phyloP scores from a whole-genome alignment of 2,329 filamentous ascomycete genomes.

The Ophiostoma sp. region DNA sequence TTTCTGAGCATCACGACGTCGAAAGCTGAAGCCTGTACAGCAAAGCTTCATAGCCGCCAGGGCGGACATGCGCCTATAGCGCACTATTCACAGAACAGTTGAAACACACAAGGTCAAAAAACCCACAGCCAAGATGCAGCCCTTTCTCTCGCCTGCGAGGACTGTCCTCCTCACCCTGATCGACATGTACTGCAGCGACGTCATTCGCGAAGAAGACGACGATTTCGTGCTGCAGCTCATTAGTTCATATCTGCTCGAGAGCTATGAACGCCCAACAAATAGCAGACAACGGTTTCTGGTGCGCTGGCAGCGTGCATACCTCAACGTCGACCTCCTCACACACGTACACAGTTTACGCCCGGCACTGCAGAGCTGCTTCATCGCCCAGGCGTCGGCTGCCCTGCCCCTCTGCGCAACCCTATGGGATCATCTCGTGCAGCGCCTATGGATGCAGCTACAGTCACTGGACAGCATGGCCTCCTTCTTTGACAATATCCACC shows the following conservation, averaged over 20 bases:
- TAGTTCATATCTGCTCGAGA: conserved; percentile 45
- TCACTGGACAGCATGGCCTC: conserved; percentile 72
- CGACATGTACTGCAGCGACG: conserved; percentile 72
- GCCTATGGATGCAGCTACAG: conserved; percentile 71
- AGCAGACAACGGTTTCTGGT: conserved; percentile 27
- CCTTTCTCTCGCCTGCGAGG: conserved; percentile 43
- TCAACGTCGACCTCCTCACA: conserved; percentile 48
- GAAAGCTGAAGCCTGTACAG: not conserved
- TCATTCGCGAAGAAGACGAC: conserved; percentile 40
- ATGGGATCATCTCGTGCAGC: conserved; percentile 70
- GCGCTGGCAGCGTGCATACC: conserved; percentile 47
- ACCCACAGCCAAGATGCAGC: conserved; percentile 20
- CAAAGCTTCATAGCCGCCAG: not conserved
- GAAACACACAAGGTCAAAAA: not conserved
- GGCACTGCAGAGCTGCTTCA: conserved; percentile 24
- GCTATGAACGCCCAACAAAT: conserved; percentile 33
- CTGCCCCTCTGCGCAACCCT: conserved; percentile 37
- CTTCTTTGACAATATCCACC: conserved; percentile 59
- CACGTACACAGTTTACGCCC: conserved; percentile 22
- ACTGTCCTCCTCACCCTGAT: conserved; percentile 76
- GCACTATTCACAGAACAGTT: not conserved
- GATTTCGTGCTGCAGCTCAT: conserved; percentile 40
- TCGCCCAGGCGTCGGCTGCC: conserved; percentile 52
- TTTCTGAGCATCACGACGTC: not conserved
- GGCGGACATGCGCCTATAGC: conserved; percentile 3